A percentile compares a stretch with the other conserved stretches of the same genome.
Conservation (phyloP, 2,329 filamentous ascomycete genomes). For the Rasamsonia emersonii region DNA sequence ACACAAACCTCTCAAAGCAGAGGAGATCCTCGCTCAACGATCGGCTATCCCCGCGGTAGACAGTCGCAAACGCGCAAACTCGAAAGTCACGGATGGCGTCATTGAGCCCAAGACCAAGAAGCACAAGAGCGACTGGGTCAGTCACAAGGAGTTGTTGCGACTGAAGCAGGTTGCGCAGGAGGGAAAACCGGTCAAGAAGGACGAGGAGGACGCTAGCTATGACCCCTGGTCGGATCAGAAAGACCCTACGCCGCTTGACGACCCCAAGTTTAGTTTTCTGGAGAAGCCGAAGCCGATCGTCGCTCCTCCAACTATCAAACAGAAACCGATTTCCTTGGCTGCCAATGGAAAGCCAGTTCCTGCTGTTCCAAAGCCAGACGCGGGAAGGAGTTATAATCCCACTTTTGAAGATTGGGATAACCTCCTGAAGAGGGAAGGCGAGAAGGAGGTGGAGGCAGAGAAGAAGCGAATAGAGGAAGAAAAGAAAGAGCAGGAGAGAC, state of each 20-base stretch:
- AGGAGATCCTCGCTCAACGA: conserved; percentile 81
- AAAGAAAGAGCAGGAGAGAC: conserved; percentile 56
- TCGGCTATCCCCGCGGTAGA: conserved; percentile 74
- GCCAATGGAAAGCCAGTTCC: conserved; percentile 71
- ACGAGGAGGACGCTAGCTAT: conserved; percentile 53
- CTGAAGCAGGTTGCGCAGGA: conserved; percentile 74
- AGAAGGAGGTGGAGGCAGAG: conserved; percentile 72
- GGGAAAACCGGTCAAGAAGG: conserved; percentile 36
- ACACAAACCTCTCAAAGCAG: conserved; percentile 74
- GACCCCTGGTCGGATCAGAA: conserved; percentile 67
- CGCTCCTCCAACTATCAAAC: conserved; percentile 65
- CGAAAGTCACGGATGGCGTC: conserved; percentile 64
- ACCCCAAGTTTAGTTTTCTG: conserved; percentile 56
- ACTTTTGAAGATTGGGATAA: conserved; percentile 76
- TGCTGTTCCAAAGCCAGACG: conserved; percentile 68
- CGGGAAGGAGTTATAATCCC: conserved; percentile 89
- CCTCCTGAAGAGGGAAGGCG: conserved; percentile 64
- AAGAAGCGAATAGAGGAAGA: conserved; percentile 61
- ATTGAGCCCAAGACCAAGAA: conserved; percentile 61
- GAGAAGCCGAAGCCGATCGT: conserved; percentile 57
- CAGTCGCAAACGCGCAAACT: conserved; percentile 64
- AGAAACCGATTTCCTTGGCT: conserved; percentile 71
- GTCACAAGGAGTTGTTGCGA: conserved; percentile 71
- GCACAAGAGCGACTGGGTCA: conserved; percentile 68
- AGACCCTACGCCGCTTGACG: conserved; percentile 32